These are phyloP conservation scores for Hypoxylon fuscum DNA, from an alignment of 495 filamentous ascomycete genomes.

Conservation along the genomic window DNA sequence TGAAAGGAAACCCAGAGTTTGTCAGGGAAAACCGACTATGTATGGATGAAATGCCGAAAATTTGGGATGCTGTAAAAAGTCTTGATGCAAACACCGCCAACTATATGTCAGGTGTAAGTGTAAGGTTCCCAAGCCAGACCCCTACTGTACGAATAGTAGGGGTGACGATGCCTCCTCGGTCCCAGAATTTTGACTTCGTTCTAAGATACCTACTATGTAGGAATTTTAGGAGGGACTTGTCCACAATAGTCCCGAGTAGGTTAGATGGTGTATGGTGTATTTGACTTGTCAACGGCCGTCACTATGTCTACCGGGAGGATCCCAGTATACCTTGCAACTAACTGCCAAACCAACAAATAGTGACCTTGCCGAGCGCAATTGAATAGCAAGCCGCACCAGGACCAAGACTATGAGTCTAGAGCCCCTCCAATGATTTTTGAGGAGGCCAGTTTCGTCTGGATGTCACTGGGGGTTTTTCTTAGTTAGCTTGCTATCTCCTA, in stretches of 20 bases:
- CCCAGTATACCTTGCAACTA: constrained; percentile 36
- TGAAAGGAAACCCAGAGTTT: constrained; percentile 7
- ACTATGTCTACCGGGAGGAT: constrained; percentile 35
- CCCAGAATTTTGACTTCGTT: constrained; percentile 40
- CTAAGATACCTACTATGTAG: constrained; percentile 35
- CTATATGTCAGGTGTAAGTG: constrained; percentile 38
- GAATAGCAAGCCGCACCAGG: constrained; percentile 41
- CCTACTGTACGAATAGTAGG: constrained; percentile 32
- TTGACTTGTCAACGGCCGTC: constrained; percentile 36
- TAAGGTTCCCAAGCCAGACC: constrained; percentile 22
- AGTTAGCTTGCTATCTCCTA: constrained; percentile 11
- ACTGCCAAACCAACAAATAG: constrained; percentile 37
- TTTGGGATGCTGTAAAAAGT: constrained; percentile 31
- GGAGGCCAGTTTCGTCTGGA: constrained; percentile 34
- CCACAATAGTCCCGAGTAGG: constrained; percentile 43
- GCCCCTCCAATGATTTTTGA: constrained; percentile 31
- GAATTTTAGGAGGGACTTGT: constrained; percentile 31
- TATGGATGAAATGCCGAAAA: constrained; percentile 26
- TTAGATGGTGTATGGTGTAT: constrained; percentile 22
- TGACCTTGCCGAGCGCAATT: constrained; percentile 42
- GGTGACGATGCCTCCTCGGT: constrained; percentile 40
- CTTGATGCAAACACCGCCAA: constrained; percentile 39
- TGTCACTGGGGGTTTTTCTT: constrained; percentile 21
- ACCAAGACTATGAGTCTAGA: constrained; percentile 16
- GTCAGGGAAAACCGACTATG: constrained; percentile 16